Evolutionary conservation across 305 asterid genomes (phyloP).

Genomic region (Withania somnifera): DNA sequence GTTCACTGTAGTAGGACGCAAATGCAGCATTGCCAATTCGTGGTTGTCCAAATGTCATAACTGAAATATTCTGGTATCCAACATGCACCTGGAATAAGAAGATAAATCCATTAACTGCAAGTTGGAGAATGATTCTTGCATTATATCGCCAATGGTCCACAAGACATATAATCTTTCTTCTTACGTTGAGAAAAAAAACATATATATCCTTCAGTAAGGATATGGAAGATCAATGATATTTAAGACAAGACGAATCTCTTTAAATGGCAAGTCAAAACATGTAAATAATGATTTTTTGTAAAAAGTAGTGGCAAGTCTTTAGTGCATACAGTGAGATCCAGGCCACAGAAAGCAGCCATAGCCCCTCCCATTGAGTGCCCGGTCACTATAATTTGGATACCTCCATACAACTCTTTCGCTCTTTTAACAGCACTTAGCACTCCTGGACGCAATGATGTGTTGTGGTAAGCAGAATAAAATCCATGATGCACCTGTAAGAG

Average conservation of each 20-base stretch:
- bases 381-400: slow-evolving; percentile 54
- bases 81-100: slow-evolving; percentile 42
- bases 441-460: slow-evolving; percentile 76
- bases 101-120: background rate
- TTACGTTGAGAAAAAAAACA: background rate
- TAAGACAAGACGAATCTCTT: background rate
- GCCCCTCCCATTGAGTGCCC: slow-evolving; percentile 99
- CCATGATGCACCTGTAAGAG: slow-evolving; percentile 90
- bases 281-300: slow-evolving; percentile 1
- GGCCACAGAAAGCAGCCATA: slow-evolving; percentile 88
- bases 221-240: background rate
- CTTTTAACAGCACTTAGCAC: slow-evolving; percentile 47
- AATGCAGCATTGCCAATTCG: slow-evolving; percentile 87
- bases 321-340: slow-evolving; percentile 66
- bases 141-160: background rate
- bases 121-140: background rate
- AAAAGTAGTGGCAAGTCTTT: slow-evolving; percentile 4
- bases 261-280: background rate
- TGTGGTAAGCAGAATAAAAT: slow-evolving; percentile 82
- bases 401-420: slow-evolving; percentile 55
- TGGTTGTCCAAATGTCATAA: slow-evolving; percentile 96
- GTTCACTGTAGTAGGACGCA: slow-evolving; percentile 52
- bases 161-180: background rate
- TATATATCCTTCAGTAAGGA: background rate
- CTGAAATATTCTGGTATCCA: slow-evolving; percentile 57